Evolutionary conservation across 225 moss, liverwort and hornwort species (phyloP), one percentile per base, ranked within the genome.

Genomic region (Rhytidiadelphus loreus): DNA sequence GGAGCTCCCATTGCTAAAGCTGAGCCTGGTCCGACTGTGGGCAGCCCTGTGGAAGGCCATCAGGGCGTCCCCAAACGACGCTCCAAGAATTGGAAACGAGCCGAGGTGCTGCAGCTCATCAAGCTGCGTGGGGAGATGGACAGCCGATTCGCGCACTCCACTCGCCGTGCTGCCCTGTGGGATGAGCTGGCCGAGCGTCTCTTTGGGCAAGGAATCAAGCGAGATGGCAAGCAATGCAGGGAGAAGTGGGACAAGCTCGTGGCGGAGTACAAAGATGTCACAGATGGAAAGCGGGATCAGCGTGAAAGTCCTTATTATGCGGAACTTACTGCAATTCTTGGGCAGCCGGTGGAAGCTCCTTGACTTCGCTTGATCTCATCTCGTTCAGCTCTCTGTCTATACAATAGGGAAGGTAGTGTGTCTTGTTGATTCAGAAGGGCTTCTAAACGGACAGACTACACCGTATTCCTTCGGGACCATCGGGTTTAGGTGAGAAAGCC

Each of bases 231-330:
- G 89, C 95, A 96, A 83, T 96, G 96, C 73, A 85, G 94, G 61
- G 96, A 96, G 83, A 96, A 95, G 84, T 96, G 96, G 96, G 94
- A 96, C 86, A 95, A 95, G 92, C 95, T 95, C 44, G 92, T 94
- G 92, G 94, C 95, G 28, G 92, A 95, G 86, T 95, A 90, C 89
- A 93, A 95, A 73, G 95, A 96, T 81, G 94, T 95, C 20, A 88
- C 87, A 8, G 94, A 95, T 87, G 96, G 95, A 48, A 95, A 95
- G 88, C 92, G 93, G 53, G 95, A 96, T 80, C 93, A 88, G 76
- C 89, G 91, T 21, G 95, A 96, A 65, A 96, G 95, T 64, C 95
- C 94, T n/a, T 96, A 96, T 66, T 95, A 93, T 63, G 68, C 91
- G 8, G 94, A 95, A 85, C 92, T 96, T 53, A 93, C 91, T 58